phyloP scores from a whole-genome alignment of 768 basidiomycete genomes.

The Trametes sanguinea region DNA sequence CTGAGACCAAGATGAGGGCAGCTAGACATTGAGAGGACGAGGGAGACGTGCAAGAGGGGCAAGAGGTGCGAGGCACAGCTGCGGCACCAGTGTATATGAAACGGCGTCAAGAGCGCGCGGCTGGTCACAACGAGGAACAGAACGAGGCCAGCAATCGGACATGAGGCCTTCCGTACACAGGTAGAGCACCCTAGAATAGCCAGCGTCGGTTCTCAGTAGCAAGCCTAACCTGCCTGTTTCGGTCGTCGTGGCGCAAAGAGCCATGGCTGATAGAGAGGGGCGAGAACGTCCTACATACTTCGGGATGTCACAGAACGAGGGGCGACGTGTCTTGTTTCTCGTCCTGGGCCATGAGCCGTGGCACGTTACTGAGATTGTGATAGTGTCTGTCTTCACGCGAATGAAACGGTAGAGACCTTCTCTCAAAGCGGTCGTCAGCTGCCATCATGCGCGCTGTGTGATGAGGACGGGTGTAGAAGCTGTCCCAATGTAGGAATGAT shows the following conservation, averaged over 20 bases:
- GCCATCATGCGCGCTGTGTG: no score
- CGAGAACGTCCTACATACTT: background rate
- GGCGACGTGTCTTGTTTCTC: no score
- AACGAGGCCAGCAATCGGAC: slow-evolving; percentile 13
- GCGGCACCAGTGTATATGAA: slow-evolving; percentile 9
- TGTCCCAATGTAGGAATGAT: no score
- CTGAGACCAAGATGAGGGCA: background rate
- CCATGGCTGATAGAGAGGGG: slow-evolving; percentile 5
- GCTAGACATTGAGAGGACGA: background rate
- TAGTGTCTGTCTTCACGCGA: no score
- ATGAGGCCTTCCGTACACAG: slow-evolving; percentile 13
- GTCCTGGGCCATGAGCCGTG: no score
- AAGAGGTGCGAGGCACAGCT: background rate
- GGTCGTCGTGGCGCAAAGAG: background rate
- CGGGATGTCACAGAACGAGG: no score
- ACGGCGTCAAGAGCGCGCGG: slow-evolving; percentile 16
- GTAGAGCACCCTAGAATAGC: slow-evolving; percentile 11
- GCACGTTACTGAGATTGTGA: no score
- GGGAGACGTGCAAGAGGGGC: background rate
- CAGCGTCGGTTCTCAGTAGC: slow-evolving; percentile 10
- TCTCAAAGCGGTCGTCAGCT: no score
- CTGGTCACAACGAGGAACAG: slow-evolving; percentile 16
- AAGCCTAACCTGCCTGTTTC: slow-evolving; percentile 4
- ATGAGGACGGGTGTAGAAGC: no score
- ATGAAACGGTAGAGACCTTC: no score